Percentiles rank a stretch among this genome's conserved stretches.
Evolutionary conservation across 179 eudicot genomes (phyloP).

Genomic region (Spergularia azorica): DNA sequence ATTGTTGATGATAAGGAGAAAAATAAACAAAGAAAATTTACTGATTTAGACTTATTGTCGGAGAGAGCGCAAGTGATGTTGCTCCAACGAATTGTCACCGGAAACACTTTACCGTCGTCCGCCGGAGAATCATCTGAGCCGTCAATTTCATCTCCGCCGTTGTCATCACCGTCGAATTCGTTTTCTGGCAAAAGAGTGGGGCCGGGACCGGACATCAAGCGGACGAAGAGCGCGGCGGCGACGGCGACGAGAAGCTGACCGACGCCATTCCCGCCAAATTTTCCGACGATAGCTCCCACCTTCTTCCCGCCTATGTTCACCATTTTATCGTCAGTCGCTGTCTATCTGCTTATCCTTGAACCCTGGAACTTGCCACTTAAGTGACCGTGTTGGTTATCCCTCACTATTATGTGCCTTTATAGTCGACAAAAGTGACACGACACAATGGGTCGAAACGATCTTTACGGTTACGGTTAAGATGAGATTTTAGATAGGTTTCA

Average conservation of each 20-base stretch:
- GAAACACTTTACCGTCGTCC: conserved; percentile 48
- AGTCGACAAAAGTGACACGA: too few species aligned
- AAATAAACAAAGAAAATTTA: conserved; percentile 24
- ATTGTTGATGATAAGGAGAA: background rate
- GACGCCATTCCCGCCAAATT: conserved; percentile 53
- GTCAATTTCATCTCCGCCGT: conserved; percentile 23
- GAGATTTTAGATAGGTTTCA: too few species aligned
- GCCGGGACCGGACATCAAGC: conserved; percentile 65
- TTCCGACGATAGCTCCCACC: conserved; percentile 33
- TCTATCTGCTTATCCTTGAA: conserved; percentile 2
- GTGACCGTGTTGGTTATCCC: background rate
- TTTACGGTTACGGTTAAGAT: too few species aligned
- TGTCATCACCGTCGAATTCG: conserved; percentile 40
- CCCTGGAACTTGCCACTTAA: background rate
- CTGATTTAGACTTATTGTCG: conserved; percentile 60
- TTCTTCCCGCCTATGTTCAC: conserved; percentile 41
- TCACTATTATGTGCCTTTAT: too few species aligned
- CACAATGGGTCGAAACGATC: too few species aligned
- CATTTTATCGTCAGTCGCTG: conserved; percentile 23
- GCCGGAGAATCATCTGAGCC: conserved; percentile 32
- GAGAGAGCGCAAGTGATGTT: conserved; percentile 70
- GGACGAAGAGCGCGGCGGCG: conserved; percentile 77
- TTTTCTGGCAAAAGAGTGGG: conserved; percentile 49
- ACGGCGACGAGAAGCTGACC: conserved; percentile 73
- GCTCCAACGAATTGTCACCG: conserved; percentile 83